Conservation (phyloP, 1,139 yeast species). For the Geotrichum cucujoidarum region DNA sequence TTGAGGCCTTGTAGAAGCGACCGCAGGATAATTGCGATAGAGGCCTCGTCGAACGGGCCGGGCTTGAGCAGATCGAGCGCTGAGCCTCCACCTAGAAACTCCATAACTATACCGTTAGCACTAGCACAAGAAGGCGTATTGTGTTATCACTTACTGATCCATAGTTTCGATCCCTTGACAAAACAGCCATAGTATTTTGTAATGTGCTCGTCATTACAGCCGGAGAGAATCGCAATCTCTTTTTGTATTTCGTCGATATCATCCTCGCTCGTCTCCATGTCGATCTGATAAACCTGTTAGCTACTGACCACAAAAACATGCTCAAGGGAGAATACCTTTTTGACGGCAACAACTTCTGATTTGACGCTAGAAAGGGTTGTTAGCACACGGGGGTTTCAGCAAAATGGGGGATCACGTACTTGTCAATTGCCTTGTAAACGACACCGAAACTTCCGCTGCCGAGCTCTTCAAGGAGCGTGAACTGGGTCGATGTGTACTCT, state of each 20-base stretch:
- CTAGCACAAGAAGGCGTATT: no score
- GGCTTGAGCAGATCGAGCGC: constrained; percentile 57
- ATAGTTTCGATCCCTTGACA: constrained; percentile 68
- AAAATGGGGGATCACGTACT: constrained; percentile 23
- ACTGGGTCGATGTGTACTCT: constrained; percentile 45
- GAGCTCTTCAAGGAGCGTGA: constrained; percentile 64
- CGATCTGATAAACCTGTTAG: constrained; percentile 56
- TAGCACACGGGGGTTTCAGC: no score
- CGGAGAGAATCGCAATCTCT: constrained; percentile 72
- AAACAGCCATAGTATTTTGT: constrained; percentile 78
- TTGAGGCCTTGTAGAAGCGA: constrained; percentile 66
- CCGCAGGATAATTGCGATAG: constrained; percentile 52
- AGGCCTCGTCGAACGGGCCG: constrained; percentile 52
- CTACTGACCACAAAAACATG: background rate
- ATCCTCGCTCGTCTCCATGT: constrained; percentile 69
- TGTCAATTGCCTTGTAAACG: constrained; percentile 68
- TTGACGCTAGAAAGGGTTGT: constrained; percentile 4
- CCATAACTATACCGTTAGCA: constrained; percentile 39
- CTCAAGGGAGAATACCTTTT: constrained; percentile 20
- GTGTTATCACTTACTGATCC: constrained; percentile 53
- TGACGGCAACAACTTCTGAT: constrained; percentile 24
- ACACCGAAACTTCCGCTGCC: constrained; percentile 90
- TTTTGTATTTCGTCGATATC: constrained; percentile 75
- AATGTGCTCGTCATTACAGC: constrained; percentile 64
- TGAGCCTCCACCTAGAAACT: constrained; percentile 79